Conservation (phyloP, 345 rosid species). For the Eucalyptus caleyi region DNA sequence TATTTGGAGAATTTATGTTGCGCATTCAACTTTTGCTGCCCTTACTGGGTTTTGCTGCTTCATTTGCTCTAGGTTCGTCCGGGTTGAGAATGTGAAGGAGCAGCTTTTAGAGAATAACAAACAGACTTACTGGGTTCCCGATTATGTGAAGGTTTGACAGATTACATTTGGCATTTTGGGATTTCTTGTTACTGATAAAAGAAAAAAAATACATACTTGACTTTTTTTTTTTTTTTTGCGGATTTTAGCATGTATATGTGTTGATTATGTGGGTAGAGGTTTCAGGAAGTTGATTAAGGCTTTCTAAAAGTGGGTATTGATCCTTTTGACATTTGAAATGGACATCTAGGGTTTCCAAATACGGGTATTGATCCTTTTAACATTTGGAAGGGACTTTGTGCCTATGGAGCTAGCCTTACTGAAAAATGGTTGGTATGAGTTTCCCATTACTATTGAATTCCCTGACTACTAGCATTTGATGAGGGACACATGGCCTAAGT, state of each 20-base stretch:
- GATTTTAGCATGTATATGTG: not conserved
- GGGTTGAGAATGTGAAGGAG: slow-evolving; percentile 73
- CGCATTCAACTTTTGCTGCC: not conserved
- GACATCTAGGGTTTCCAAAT: not conserved
- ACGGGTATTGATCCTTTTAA: not conserved
- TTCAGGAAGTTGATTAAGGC: not conserved
- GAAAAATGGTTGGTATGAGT: not conserved
- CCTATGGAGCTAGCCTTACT: not conserved
- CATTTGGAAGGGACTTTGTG: not conserved
- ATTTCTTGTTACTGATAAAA: not conserved
- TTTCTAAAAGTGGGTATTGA: not conserved
- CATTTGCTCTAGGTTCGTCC: slow-evolving; percentile 60
- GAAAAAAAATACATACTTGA: not conserved
- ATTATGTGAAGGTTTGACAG: slow-evolving; percentile 72
- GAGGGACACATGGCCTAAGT: not conserved
- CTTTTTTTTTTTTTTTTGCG: too few species aligned
- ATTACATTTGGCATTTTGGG: not conserved
- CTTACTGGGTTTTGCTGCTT: not conserved
- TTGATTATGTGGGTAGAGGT: not conserved
- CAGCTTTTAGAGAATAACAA: slow-evolving; percentile 75
- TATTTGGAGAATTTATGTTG: not conserved
- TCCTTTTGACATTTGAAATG: not conserved
- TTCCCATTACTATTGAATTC: not conserved
- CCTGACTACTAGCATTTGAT: not conserved
- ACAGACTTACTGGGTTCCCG: slow-evolving; percentile 97